Conservation (phyloP, 2,329 filamentous ascomycete genomes). For the Ophiocordyceps camponoti-leonardi region DNA sequence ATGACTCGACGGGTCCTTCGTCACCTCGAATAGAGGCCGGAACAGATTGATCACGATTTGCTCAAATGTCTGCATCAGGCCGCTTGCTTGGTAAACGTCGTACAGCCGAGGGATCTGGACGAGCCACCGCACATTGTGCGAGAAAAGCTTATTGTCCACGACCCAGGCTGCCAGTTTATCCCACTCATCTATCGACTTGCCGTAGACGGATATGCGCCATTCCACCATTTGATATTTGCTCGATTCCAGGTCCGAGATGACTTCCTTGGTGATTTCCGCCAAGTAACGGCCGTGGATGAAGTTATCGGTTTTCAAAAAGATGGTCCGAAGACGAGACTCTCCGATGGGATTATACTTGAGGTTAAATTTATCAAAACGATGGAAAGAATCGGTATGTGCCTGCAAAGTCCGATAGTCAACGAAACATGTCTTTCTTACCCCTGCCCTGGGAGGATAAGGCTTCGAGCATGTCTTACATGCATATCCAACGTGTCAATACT, state of each 20-base stretch:
- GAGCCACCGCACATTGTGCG: constrained; percentile 93
- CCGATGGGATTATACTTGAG: constrained; percentile 96
- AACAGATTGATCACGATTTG: constrained; percentile 85
- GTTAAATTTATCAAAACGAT: constrained; percentile 99
- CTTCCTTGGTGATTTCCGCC: constrained; percentile 94
- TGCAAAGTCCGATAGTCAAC: constrained; percentile 13
- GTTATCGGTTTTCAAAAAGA: constrained; percentile 97
- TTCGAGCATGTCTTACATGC: constrained; percentile 49
- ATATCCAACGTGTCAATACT: constrained; percentile 98
- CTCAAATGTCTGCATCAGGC: constrained; percentile 77
- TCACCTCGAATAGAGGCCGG: constrained; percentile 86
- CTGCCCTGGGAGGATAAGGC: background rate
- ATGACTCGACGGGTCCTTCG: constrained; percentile 67
- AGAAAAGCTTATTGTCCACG: constrained; percentile 94
- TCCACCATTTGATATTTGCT: constrained; percentile 99
- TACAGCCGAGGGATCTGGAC: constrained; percentile 89
- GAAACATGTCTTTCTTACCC: background rate
- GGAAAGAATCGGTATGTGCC: constrained; percentile 95
- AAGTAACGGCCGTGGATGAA: constrained; percentile 91
- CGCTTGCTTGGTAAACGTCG: constrained; percentile 85
- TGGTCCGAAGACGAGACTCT: constrained; percentile 88
- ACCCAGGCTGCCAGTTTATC: constrained; percentile 96
- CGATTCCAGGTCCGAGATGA: constrained; percentile 90
- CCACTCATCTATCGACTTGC: constrained; percentile 84
- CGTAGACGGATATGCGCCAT: constrained; percentile 97